phyloP scores from a whole-genome alignment of 176 grass and related monocot species.

The Elymus sibiricus region DNA sequence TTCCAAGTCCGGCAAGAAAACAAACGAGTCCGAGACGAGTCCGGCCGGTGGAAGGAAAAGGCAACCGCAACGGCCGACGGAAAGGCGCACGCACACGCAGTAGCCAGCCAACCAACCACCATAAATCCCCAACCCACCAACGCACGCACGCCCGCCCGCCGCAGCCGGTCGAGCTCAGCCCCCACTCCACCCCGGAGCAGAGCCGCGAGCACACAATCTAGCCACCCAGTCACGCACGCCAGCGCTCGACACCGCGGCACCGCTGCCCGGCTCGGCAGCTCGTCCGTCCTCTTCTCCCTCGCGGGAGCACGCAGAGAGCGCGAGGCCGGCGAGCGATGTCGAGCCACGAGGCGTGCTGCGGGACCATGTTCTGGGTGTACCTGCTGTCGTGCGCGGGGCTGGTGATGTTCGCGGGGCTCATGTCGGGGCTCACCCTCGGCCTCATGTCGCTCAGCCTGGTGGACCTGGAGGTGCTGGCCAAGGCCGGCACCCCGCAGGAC shows the following conservation, averaged over 20 bases:
- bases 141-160: neutral
- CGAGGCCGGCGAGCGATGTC: slow-evolving; percentile 23
- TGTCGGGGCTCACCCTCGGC: slow-evolving; percentile 95
- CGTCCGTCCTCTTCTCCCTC: neutral
- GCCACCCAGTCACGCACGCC: too few species aligned
- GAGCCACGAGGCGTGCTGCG: slow-evolving; percentile 62
- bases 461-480: slow-evolving; percentile 90
- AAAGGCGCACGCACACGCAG: neutral
- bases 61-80: too few species aligned
- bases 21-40: too few species aligned
- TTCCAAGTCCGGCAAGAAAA: too few species aligned
- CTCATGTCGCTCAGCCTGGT: slow-evolving; percentile 99
- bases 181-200: neutral
- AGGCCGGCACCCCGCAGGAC: slow-evolving; percentile 69
- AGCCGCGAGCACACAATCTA: neutral
- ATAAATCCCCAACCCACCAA: neutral
- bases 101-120: slow-evolving; percentile 14
- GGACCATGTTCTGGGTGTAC: slow-evolving; percentile 78
- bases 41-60: too few species aligned
- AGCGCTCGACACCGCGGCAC: neutral
- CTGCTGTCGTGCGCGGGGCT: slow-evolving; percentile 46
- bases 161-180: neutral
- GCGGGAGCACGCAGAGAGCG: neutral
- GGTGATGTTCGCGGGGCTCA: slow-evolving; percentile 89
- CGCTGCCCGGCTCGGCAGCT: neutral